Conservation (phyloP, 169 alveolate genomes). For the Cryptosporidium baileyi region DNA sequence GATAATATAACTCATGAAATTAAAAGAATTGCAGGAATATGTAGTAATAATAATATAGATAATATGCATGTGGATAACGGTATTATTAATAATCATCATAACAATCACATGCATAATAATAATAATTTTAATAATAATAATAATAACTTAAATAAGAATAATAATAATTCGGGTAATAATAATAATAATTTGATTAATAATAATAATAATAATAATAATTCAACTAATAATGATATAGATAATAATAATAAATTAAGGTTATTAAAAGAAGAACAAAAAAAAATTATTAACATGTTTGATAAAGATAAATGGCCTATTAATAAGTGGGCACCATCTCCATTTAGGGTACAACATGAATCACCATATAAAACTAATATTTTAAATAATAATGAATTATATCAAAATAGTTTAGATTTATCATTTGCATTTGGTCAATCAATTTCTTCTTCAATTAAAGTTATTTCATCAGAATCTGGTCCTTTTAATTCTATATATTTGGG, state of each 20-base stretch:
- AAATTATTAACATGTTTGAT: conserved; percentile 31
- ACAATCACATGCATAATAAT: neutral
- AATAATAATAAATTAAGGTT: too few relatives aligned
- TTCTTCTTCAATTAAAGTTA: conserved; percentile 9
- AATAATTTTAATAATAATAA: neutral
- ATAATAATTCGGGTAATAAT: neutral
- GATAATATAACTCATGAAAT: conserved; percentile 18
- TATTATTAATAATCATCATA: neutral
- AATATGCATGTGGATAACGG: too few relatives aligned
- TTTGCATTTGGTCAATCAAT: conserved; percentile 65
- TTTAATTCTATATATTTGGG: conserved; percentile 57
- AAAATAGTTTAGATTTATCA: conserved; percentile 51
- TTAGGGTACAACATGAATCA: conserved; percentile 58
- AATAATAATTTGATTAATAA: neutral
- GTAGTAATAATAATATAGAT: neutral
- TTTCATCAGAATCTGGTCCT: conserved; percentile 42
- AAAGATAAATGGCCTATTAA: conserved; percentile 60
- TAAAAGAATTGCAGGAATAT: conserved; percentile 42
- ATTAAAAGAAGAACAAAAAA: neutral
- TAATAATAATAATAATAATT: neutral
- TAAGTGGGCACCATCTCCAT: conserved; percentile 70
- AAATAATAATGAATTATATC: conserved; percentile 7
- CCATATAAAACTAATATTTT: neutral
- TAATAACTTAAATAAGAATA: neutral
- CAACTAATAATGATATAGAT: neutral